Evolutionary conservation across 768 basidiomycete species (phyloP), one percentile per base, ranked within the genome.

Genomic region (Termitomyces sp.): DNA sequence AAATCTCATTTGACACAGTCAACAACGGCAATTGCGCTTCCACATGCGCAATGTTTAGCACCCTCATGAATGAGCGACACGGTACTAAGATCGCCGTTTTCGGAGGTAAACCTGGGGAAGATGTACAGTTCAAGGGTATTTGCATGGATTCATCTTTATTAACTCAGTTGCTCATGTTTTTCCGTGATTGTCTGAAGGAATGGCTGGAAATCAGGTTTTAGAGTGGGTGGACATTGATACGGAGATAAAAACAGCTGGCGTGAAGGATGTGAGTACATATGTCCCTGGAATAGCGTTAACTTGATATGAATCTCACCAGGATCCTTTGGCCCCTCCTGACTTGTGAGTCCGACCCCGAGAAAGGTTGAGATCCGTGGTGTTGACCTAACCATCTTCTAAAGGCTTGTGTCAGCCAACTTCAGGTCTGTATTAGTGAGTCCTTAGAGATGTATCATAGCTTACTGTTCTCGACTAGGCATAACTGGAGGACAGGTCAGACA

Each of bases 31-130:
- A 75, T 36, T 86, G 84, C 60, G 84, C 83, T 7, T 84, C 82
- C 5, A 85, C 85, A 1, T 85, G 85, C 58, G 81, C 84, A 0
- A 79, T 84, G 77, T 85, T 85, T 66, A 80, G 76, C 55, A 84
- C 83, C 2, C 65, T 84, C 53, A 84, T 86, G 83, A 73, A 76
- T 52, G 85, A 86, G 65, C 68, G 74, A 11, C 80, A 83, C 62
- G 65, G 73, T 9, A 81, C 78, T 3, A 80, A 74, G 62, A 77
- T 80, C 45, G 82, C 79, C 3, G 67, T 83, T 14, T 84, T 85
- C 60, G 83, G 84, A 24, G 83, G 83, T 24, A 82, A 80, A 66
- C 80, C 83, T 2, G 74, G 76, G 3, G 72, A 79, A 62, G 63
- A 65, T 30, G 70, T 83, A 59, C 70, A 85, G 64, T 84, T 73